Evolutionary conservation across 2,329 filamentous ascomycete species (phyloP).

Genomic region (Colletotrichum sp.): DNA sequence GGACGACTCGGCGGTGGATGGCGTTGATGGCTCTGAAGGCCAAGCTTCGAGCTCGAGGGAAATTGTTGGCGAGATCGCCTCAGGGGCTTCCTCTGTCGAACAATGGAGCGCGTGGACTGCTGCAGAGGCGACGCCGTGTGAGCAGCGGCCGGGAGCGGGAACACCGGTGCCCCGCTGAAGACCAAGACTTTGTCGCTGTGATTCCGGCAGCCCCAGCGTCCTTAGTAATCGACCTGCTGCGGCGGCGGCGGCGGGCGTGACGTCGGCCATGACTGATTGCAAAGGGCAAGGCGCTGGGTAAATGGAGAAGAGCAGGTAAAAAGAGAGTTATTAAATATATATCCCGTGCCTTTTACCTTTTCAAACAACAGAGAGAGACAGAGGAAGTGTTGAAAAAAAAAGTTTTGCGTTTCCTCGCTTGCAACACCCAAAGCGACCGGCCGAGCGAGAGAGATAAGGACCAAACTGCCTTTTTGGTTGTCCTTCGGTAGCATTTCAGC

Average conservation of each 20-base stretch:
- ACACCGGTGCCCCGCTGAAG: constrained; percentile 7
- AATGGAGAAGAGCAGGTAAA: background rate
- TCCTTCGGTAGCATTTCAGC: background rate
- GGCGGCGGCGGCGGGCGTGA: constrained; percentile 20
- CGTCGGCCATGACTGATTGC: constrained; percentile 15
- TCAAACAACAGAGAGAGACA: background rate
- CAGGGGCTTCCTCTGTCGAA: background rate
- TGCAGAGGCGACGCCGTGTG: constrained; percentile 1
- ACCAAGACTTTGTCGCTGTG: background rate
- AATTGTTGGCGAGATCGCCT: background rate
- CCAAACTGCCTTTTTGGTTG: background rate
- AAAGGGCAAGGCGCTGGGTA: background rate
- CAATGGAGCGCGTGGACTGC: background rate
- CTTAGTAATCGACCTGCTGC: constrained; percentile 39
- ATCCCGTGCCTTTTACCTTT: background rate
- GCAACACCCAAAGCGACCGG: background rate
- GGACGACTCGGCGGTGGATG: background rate
- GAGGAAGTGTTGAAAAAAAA: background rate
- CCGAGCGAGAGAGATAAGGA: background rate
- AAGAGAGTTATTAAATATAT: background rate
- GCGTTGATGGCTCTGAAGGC: constrained; percentile 1
- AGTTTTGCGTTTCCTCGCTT: background rate
- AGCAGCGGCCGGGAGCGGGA: background rate
- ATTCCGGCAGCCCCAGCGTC: constrained; percentile 21
- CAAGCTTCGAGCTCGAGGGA: constrained; percentile 10